A percentile compares a stretch with the other conserved stretches of the same genome.
phyloP scores from a whole-genome alignment of 2,329 filamentous ascomycete species.

The Zarea fungicola region DNA sequence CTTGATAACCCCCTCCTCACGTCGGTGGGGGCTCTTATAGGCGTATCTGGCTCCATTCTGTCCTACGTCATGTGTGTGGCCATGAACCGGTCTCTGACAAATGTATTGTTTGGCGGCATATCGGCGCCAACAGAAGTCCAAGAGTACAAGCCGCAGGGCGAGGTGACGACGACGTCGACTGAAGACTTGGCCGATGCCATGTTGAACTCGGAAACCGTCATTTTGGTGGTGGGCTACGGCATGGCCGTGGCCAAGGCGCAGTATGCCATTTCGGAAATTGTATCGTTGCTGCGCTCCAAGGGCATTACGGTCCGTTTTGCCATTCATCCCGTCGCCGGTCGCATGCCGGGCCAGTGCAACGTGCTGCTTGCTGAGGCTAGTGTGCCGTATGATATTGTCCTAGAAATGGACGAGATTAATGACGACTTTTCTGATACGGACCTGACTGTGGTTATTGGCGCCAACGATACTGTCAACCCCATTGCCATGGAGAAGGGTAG shows the following conservation, averaged over 20 bases:
- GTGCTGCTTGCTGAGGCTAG: constrained; percentile 82
- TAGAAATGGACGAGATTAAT: constrained; percentile 96
- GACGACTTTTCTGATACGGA: constrained; percentile 85
- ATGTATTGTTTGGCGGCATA: constrained; percentile 76
- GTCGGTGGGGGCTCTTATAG: constrained; percentile 80
- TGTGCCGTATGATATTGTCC: constrained; percentile 85
- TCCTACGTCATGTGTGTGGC: constrained; percentile 84
- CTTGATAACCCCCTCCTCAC: constrained; percentile 80
- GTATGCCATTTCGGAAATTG: constrained; percentile 83
- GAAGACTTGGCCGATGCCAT: constrained; percentile 77
- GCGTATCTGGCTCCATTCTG: constrained; percentile 81
- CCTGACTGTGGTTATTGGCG: constrained; percentile 81
- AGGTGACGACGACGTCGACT: constrained; percentile 70
- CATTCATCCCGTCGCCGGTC: constrained; percentile 83
- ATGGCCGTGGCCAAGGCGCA: constrained; percentile 95
- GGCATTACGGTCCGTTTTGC: constrained; percentile 81
- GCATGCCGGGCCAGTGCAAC: constrained; percentile 93
- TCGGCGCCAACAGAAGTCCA: constrained; percentile 45
- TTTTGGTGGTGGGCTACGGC: constrained; percentile 86
- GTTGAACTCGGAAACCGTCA: constrained; percentile 73
- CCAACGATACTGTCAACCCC: constrained; percentile 89
- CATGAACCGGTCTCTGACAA: constrained; percentile 87
- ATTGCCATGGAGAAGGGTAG: constrained; percentile 80
- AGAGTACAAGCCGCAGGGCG: constrained; percentile 73
- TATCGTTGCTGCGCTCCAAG: constrained; percentile 64